Evolutionary conservation across 768 basidiomycete species (phyloP), one percentile per base, ranked within the genome.

Genomic region (Dacryopinax spathularia): DNA sequence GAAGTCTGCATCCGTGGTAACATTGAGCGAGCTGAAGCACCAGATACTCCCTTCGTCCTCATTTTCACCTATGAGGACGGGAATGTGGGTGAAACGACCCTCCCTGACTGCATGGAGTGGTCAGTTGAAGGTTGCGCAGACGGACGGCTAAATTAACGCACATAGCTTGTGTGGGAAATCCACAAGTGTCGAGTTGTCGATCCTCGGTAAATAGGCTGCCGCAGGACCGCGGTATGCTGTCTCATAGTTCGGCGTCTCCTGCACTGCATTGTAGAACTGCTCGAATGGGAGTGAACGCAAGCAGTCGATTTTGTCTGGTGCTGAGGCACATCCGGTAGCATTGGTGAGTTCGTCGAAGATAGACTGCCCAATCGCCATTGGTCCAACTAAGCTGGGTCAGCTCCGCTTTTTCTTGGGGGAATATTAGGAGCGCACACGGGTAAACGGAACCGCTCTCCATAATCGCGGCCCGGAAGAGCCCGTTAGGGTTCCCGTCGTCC

Each of bases 381-480:
- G n/a, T n/a, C n/a, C n/a, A n/a, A n/a, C n/a, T n/a, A n/a, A n/a
- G n/a, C n/a, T n/a, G n/a, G n/a, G n/a, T n/a, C n/a, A n/a, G n/a
- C n/a, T n/a, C n/a, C n/a, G n/a, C n/a, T n/a, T n/a, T n/a, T n/a
- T n/a, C n/a, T n/a, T n/a, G n/a, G n/a, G n/a, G n/a, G n/a, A n/a
- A n/a, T n/a, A n/a, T n/a, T n/a, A n/a, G n/a, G n/a, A n/a, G n/a
- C n/a, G n/a, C n/a, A n/a, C n/a, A n/a, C n/a, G 80, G 79, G 34
- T 78, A 70, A 18, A 79, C 77, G 2, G 76, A 73, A 1, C 80
- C 80, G 4, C 77, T 80, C 65, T 81, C 69, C 81, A 82, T 81
- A 67, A 82, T 77, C 1, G 72, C 80, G 0, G 72, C 81, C 1
- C 78, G 77, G 73, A 81, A 82, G 5, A 82, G 70, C 0, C 77